phyloP scores from a whole-genome alignment of 129 eudicot genomes.

The Oenanthe sinensis region DNA sequence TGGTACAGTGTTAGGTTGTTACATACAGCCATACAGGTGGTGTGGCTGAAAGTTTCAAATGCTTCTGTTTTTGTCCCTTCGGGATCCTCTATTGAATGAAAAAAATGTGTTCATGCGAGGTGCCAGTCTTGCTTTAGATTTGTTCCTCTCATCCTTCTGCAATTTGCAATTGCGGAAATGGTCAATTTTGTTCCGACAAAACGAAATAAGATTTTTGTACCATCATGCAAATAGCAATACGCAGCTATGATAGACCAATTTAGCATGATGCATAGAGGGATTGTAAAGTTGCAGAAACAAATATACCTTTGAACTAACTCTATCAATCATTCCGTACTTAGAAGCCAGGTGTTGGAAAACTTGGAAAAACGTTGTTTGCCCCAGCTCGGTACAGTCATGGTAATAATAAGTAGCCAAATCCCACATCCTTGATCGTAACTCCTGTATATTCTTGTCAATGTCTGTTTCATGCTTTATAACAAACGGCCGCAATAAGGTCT shows the following conservation, averaged over 20 bases:
- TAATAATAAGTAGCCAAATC: conserved; percentile 72
- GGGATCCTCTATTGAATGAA: conserved; percentile 6
- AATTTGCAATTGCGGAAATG: neutral
- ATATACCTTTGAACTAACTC: conserved; percentile 32
- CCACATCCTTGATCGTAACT: conserved; percentile 66
- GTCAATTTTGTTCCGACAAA: neutral
- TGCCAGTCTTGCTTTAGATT: conserved; percentile 23
- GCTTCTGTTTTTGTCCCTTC: conserved; percentile 8
- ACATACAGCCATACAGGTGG: neutral
- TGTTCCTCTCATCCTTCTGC: conserved; percentile 17
- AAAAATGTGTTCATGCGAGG: conserved; percentile 31
- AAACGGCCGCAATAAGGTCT: conserved; percentile 59
- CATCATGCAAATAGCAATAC: neutral
- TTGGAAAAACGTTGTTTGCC: conserved; percentile 57
- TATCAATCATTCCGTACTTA: conserved; percentile 19
- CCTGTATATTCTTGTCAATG: conserved; percentile 56
- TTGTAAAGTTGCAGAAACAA: neutral
- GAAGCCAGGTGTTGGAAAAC: conserved; percentile 45
- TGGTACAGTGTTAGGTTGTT: neutral
- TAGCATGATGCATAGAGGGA: neutral
- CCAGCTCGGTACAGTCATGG: conserved; percentile 72
- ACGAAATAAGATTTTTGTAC: neutral
- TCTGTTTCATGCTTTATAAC: conserved; percentile 66
- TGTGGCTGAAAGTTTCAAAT: neutral
- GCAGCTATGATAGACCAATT: neutral